Evolutionary conservation across 140 eudicot species (phyloP).

Genomic region (Artemisia princeps): DNA sequence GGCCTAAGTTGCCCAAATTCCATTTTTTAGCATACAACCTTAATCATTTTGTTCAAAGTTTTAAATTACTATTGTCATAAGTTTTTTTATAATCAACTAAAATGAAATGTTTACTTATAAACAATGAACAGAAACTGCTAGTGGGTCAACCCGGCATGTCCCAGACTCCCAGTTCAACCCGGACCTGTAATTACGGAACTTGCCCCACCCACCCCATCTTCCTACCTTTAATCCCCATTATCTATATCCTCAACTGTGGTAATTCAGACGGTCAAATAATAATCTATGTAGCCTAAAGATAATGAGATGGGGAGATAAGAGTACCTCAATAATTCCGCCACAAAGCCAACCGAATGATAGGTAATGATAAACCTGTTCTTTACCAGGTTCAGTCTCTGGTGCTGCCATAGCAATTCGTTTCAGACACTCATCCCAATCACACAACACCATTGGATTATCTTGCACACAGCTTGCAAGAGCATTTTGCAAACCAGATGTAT

Average conservation of each 20-base stretch:
- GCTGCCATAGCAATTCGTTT: slow-evolving; percentile 38
- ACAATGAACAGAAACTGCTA: background rate
- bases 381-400: slow-evolving; percentile 85
- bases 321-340: slow-evolving; percentile 88
- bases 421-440: slow-evolving; percentile 76
- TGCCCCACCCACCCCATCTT: background rate
- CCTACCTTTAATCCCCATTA: background rate
- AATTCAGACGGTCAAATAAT: background rate
- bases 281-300: background rate
- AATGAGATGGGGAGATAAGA: background rate
- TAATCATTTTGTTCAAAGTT: background rate
- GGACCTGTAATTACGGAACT: background rate
- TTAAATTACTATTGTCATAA: background rate
- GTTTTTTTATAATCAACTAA: background rate
- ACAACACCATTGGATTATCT: slow-evolving; percentile 61
- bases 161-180: background rate
- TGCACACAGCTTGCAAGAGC: slow-evolving; percentile 50
- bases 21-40: too few relatives aligned
- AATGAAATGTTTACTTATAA: background rate
- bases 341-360: slow-evolving; percentile 86
- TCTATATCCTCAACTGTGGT: background rate
- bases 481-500: slow-evolving; percentile 82
- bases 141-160: background rate
- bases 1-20: too few relatives aligned
- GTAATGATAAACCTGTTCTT: slow-evolving; percentile 68